Percentiles rank a stretch among this genome's conserved stretches.
Conservation (phyloP, 495 filamentous ascomycete genomes). For the Emericellopsis terricola region DNA sequence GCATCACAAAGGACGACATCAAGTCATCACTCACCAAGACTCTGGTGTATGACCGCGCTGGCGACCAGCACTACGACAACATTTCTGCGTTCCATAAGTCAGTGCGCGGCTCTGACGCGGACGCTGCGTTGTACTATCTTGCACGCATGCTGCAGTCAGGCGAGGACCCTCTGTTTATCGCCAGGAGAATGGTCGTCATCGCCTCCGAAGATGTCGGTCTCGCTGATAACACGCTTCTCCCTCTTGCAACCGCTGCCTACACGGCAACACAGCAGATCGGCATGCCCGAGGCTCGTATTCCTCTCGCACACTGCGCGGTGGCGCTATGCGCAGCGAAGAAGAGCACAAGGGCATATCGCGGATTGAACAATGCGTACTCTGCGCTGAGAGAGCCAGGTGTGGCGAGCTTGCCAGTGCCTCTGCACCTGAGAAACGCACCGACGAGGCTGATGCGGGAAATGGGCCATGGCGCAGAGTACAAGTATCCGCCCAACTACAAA, state of each 20-base stretch:
- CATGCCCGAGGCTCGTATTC: slow-evolving; percentile 86
- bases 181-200: slow-evolving; percentile 77
- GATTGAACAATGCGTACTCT: slow-evolving; percentile 56
- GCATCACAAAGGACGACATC: slow-evolving; percentile 43
- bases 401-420: slow-evolving; percentile 59
- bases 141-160: slow-evolving; percentile 91
- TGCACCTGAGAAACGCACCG: slow-evolving; percentile 82
- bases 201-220: slow-evolving; percentile 86
- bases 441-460: slow-evolving; percentile 86
- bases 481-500: slow-evolving; percentile 82
- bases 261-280: slow-evolving; percentile 78
- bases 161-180: slow-evolving; percentile 86
- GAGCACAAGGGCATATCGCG: slow-evolving; percentile 71
- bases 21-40: slow-evolving; percentile 75
- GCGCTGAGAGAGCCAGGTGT: slow-evolving; percentile 62
- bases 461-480: slow-evolving; percentile 80
- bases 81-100: slow-evolving; percentile 97
- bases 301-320: slow-evolving; percentile 70
- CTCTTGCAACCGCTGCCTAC: slow-evolving; percentile 68
- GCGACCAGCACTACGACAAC: slow-evolving; percentile 90
- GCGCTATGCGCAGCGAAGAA: slow-evolving; percentile 72
- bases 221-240: slow-evolving; percentile 72
- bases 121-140: slow-evolving; percentile 85
- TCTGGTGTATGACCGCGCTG: slow-evolving; percentile 82
- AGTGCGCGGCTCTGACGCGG: slow-evolving; percentile 67